These are phyloP conservation scores for Colletotrichum truncatum DNA, from an alignment of 2,329 filamentous ascomycete species.

Conservation along the genomic window DNA sequence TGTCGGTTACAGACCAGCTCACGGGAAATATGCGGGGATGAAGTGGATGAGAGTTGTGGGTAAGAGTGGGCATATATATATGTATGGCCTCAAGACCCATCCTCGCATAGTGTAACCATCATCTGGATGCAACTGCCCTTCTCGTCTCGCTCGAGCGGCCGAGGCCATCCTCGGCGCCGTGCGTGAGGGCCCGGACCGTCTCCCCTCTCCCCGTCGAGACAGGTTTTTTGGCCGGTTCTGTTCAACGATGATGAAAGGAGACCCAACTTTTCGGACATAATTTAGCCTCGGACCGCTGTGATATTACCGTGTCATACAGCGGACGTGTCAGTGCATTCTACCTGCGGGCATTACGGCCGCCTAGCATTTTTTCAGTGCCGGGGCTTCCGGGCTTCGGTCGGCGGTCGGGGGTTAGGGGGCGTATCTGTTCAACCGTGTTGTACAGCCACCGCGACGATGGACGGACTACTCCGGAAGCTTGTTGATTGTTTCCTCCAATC, in stretches of 20 bases:
- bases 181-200: neutral
- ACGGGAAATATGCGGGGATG: slow-evolving; percentile 4
- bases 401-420: too few relatives aligned
- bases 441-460: too few relatives aligned
- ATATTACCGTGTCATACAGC: neutral
- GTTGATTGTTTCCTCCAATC: neutral
- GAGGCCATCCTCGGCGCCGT: slow-evolving; percentile 5
- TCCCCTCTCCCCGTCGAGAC: neutral
- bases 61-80: neutral
- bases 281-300: neutral
- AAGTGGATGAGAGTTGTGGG: neutral
- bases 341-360: too few relatives aligned
- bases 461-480: too few relatives aligned
- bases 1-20: neutral
- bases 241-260: neutral
- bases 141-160: neutral
- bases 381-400: too few relatives aligned
- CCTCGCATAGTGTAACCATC: too few relatives aligned
- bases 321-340: too few relatives aligned
- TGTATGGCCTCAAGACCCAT: too few relatives aligned
- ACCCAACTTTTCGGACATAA: neutral
- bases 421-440: too few relatives aligned
- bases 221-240: neutral
- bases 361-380: too few relatives aligned
- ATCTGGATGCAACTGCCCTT: too few relatives aligned